These are phyloP conservation scores for Beta vulgaris DNA, from an alignment of 148 eudicot species.

Conservation along the genomic window DNA sequence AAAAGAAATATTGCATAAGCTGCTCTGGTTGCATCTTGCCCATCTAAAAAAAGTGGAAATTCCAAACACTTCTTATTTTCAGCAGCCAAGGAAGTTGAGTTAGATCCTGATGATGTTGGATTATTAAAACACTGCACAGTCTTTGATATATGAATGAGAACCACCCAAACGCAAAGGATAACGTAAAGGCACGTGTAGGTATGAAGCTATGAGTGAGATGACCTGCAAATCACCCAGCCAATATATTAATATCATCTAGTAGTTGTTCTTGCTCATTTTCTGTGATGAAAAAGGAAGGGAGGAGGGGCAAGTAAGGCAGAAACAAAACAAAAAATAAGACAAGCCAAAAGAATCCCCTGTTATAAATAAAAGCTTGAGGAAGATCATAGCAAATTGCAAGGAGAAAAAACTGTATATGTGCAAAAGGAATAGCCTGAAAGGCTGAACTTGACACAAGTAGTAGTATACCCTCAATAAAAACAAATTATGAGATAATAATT, in stretches of 20 bases:
- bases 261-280: too few species aligned
- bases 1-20: slow-evolving; percentile 93
- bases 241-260: slow-evolving; percentile 13
- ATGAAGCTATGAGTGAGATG: slow-evolving; percentile 72
- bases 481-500: not conserved
- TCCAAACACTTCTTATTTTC: slow-evolving; percentile 58
- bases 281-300: too few species aligned
- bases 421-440: not conserved
- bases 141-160: slow-evolving; percentile 82
- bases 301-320: not conserved
- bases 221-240: slow-evolving; percentile 50
- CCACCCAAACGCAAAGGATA: slow-evolving; percentile 88
- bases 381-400: not conserved
- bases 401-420: not conserved
- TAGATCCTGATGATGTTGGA: slow-evolving; percentile 44
- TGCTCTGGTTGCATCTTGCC: slow-evolving; percentile 93
- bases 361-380: not conserved
- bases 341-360: not conserved
- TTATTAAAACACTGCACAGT: slow-evolving; percentile 64
- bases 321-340: not conserved
- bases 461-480: not conserved
- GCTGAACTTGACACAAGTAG: not conserved
- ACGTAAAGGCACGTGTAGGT: slow-evolving; percentile 79
- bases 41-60: slow-evolving; percentile 89
- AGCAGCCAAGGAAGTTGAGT: slow-evolving; percentile 36